Evolutionary conservation across 768 basidiomycete species (phyloP).

Genomic region (Exsudoporus frostii): DNA sequence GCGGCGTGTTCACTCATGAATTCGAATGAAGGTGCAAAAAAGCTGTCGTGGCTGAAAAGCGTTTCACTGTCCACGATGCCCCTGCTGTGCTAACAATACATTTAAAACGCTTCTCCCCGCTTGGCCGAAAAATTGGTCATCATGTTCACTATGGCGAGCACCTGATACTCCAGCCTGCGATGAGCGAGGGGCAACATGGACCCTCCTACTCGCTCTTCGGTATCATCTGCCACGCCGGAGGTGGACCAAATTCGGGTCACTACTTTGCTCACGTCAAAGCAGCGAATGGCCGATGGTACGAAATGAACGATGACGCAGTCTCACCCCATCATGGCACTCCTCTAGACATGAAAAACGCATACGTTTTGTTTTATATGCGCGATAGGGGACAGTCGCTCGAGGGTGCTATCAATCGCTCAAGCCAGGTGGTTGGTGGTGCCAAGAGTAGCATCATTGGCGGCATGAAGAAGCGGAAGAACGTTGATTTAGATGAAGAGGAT

Average conservation of each 20-base stretch:
- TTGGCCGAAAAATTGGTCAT: slow-evolving; percentile 83
- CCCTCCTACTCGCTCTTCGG: slow-evolving; percentile 86
- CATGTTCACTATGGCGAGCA: slow-evolving; percentile 74
- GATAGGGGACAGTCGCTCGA: slow-evolving; percentile 74
- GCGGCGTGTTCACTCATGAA: slow-evolving; percentile 3
- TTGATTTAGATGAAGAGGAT: slow-evolving; percentile 46
- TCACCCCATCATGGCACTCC: slow-evolving; percentile 43
- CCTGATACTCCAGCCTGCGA: slow-evolving; percentile 68
- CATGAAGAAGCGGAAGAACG: slow-evolving; percentile 47
- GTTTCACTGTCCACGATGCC: slow-evolving; percentile 83
- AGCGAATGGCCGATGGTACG: slow-evolving; percentile 70
- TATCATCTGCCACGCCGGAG: slow-evolving; percentile 89
- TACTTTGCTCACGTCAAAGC: slow-evolving; percentile 86
- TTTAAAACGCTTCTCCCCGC: slow-evolving; percentile 89
- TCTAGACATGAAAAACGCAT: slow-evolving; percentile 73
- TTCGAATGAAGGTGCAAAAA: slow-evolving; percentile 73
- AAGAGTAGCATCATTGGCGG: slow-evolving; percentile 44
- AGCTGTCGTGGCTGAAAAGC: slow-evolving; percentile 85
- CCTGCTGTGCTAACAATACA: slow-evolving; percentile 89
- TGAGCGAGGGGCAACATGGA: slow-evolving; percentile 78
- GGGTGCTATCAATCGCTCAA: slow-evolving; percentile 45
- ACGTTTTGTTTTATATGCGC: slow-evolving; percentile 88
- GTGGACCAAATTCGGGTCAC: slow-evolving; percentile 93
- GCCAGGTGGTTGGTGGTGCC: slow-evolving; percentile 15
- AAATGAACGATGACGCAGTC: slow-evolving; percentile 92